Conservation (phyloP, 345 rosid species). For the Eucalyptus polybractea region DNA sequence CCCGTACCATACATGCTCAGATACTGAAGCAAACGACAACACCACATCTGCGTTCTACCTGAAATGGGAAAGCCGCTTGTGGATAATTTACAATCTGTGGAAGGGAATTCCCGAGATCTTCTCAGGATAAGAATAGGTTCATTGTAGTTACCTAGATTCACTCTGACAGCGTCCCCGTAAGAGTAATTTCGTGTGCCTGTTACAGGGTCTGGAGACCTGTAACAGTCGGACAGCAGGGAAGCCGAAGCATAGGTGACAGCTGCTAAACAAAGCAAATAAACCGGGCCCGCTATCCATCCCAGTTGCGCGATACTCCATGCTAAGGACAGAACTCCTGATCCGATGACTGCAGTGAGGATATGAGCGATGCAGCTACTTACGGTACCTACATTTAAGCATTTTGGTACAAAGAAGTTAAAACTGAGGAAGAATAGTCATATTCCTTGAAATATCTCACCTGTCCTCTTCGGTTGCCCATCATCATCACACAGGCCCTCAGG, state of each 20-base stretch:
- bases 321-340: conserved; percentile 36
- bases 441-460: conserved; percentile 5
- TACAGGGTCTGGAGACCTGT: conserved; percentile 24
- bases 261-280: conserved; percentile 25
- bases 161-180: conserved; percentile 31
- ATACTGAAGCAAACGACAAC: conserved; percentile 52
- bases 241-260: conserved; percentile 25
- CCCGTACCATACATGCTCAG: conserved; percentile 24
- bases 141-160: conserved; percentile 17
- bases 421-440: background rate
- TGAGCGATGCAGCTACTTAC: conserved; percentile 27
- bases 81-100: background rate
- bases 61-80: background rate
- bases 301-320: conserved; percentile 54
- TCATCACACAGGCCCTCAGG: conserved; percentile 1
- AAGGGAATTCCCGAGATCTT: background rate
- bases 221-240: conserved; percentile 41
- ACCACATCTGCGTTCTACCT: conserved; percentile 32
- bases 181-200: conserved; percentile 21
- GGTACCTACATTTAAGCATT: conserved; percentile 18
- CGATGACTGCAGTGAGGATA: conserved; percentile 34
- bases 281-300: conserved; percentile 60
- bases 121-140: background rate
- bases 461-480: conserved; percentile 23
- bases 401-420: background rate